Evolutionary conservation across 2,329 filamentous ascomycete genomes (phyloP), one percentile per base, ranked within the genome.

Genomic region (Ceratocystis destructans): DNA sequence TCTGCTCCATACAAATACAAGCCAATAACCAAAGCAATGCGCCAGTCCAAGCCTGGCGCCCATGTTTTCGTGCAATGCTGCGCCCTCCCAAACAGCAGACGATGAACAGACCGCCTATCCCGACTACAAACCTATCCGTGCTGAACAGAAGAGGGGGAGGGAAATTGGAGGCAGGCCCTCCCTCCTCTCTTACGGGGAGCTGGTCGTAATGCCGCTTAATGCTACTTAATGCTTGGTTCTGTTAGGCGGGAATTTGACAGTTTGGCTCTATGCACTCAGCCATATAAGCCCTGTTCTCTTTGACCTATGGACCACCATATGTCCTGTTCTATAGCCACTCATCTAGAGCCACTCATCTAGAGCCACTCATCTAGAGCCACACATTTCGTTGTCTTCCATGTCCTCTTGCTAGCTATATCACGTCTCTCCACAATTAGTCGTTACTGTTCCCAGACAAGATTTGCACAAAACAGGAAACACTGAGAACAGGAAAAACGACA

Each of bases 91-190:
- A 57, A 20, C 53, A 57, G 4, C 53, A 25, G 17, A 57, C 33
- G 53, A 57, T 57, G 53, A 57, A 57, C 53, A 57, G 53, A 57
- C 53, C 53, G 53, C 53, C 53, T 57, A 31, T n/a, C 28, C 25
- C 31, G 12, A 33, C 53, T 57, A 31, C 53, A 57, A 57, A 57
- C 53, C 28, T 57, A 57, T 33, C 28, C 53, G 53, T 57, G 53
- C 53, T n/a, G 50, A 20, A 22, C 8, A 57, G 28, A 33, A 57
- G 25, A 33, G n/a, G 22, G 53, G 53, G 28, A 8, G 53, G 17
- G 53, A 57, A 57, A 57, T 57, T 57, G 53, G 37, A 57, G 53
- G 28, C 28, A 31, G 28, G 20, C 15, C 20, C 12, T 28, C 53
- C 7, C n/a, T 31, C 22, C 48, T 25, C 22, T 20, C 48, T 25